Evolutionary conservation across 441 rosid genomes (phyloP), one percentile per base, ranked within the genome.

Genomic region (Arabidopsis hybrid): DNA sequence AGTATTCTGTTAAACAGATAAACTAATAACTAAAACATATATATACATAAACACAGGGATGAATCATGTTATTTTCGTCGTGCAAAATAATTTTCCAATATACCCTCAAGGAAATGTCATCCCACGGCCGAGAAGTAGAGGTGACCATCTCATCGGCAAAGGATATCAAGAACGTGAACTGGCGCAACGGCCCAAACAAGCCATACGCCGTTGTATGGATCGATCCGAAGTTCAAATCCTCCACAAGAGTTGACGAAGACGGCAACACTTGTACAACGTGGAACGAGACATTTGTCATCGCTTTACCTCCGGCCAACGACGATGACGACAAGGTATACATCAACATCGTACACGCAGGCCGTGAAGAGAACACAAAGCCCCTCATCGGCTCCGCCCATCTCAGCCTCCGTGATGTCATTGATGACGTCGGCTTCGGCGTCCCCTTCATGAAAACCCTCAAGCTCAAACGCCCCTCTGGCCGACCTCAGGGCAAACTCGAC

Each of bases 151-250:
- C 85, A 38, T 86, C 93, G 2, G 98, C 98, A 31, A 88, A 80
- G 50, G 87, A 91, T 57, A 80, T 89, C 53, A 94, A 94, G 55
- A 94, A 94, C 81, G 93, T 94, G 47, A 94, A 91, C 74, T 90
- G 98, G 98, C 95, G 96, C 40, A 42, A 91, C 78, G 97, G 98
- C 11, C 78, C 81, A 1, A 67, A 69, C 80, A 76, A 72, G 78
- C 92, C 96, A 3, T 93, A 89, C 85, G 95, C 85, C 71, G 89
- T 91, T 74, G 80, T 85, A 7, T 93, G 98, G 97, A 77, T 91
- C 10, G 97, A 91, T 61, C 86, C 90, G 0, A 66, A 29, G 11
- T 34, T 38, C 60, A 93, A 91, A 67, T 81, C 43, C 78, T 76
- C 96, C 51, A 86, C 95, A 55, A 77, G 78, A 60, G 90, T 87